Conservation (phyloP, 176 grass and related monocot species). For the Poa pratensis region DNA sequence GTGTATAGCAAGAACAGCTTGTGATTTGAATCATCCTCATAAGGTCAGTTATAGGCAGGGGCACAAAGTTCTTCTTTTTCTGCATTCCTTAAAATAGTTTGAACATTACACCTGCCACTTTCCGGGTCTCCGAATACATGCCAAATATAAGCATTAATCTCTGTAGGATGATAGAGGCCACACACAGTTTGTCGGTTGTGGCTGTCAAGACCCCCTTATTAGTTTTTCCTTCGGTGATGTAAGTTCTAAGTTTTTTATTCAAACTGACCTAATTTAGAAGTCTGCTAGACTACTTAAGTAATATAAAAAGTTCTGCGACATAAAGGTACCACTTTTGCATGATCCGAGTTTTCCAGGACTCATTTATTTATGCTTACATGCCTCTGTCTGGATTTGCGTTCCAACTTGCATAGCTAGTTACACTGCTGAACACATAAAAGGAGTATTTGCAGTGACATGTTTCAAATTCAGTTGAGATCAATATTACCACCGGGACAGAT, state of each 20-base stretch:
- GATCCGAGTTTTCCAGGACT: not conserved
- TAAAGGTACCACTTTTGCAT: not conserved
- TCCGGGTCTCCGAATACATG: not conserved
- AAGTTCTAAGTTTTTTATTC: too few relatives aligned
- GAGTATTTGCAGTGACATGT: not conserved
- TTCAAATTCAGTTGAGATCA: not conserved
- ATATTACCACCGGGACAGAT: too few relatives aligned
- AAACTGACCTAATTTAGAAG: not conserved
- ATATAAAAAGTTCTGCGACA: not conserved
- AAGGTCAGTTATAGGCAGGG: too few relatives aligned
- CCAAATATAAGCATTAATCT: not conserved
- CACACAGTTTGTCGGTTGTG: not conserved
- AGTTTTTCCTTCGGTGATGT: too few relatives aligned
- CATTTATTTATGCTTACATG: conserved; percentile 12
- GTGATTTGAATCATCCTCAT: too few relatives aligned
- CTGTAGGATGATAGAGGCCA: not conserved
- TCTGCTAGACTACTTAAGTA: not conserved
- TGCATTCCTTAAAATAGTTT: too few relatives aligned
- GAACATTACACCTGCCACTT: not conserved
- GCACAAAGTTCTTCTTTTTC: too few relatives aligned
- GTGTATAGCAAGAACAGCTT: too few relatives aligned
- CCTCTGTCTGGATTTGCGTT: not conserved
- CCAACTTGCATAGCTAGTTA: not conserved
- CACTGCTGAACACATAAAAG: not conserved
- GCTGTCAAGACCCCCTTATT: too few relatives aligned